phyloP scores from a whole-genome alignment of 1,284 basidiomycete species.

The Ustilago vetiveriae region DNA sequence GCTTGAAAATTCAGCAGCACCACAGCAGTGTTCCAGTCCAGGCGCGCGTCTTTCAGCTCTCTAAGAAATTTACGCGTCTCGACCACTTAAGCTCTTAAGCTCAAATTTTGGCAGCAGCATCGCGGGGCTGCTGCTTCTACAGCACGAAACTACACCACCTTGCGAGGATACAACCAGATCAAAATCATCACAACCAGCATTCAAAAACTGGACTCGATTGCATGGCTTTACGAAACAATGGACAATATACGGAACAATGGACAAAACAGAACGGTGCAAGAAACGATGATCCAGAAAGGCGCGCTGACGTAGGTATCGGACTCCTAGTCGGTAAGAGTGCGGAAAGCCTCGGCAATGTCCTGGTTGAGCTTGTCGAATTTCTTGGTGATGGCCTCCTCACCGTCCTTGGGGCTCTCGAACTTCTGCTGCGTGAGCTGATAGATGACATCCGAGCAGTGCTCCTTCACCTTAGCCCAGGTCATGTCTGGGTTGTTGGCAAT shows the following conservation, averaged over 20 bases:
- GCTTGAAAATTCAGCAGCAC: slow-evolving; percentile 2
- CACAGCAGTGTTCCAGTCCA: slow-evolving; percentile 10
- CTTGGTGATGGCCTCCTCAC: slow-evolving; percentile 60
- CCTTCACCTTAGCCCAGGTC: slow-evolving; percentile 93
- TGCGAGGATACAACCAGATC: no score
- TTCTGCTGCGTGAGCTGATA: slow-evolving; percentile 98
- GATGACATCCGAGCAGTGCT: slow-evolving; percentile 85
- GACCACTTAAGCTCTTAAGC: not conserved
- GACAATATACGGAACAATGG: slow-evolving; percentile 15
- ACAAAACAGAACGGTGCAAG: slow-evolving; percentile 5
- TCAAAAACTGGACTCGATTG: not conserved
- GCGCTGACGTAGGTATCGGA: not conserved
- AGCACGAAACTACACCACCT: no score
- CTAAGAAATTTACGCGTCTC: slow-evolving; percentile 30
- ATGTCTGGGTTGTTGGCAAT: slow-evolving; percentile 79
- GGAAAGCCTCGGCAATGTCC: slow-evolving; percentile 65
- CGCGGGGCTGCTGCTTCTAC: no score
- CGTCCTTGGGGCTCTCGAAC: slow-evolving; percentile 77
- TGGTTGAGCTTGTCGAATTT: slow-evolving; percentile 62
- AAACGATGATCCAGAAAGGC: slow-evolving; percentile 1
- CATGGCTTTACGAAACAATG: slow-evolving; percentile 16
- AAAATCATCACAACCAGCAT: not conserved
- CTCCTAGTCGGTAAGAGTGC: slow-evolving; percentile 59
- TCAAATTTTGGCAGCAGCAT: not conserved
- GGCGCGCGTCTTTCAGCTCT: slow-evolving; percentile 13